Conservation (phyloP, 805 yeast genomes). For the Torulaspora microellipsoides region DNA sequence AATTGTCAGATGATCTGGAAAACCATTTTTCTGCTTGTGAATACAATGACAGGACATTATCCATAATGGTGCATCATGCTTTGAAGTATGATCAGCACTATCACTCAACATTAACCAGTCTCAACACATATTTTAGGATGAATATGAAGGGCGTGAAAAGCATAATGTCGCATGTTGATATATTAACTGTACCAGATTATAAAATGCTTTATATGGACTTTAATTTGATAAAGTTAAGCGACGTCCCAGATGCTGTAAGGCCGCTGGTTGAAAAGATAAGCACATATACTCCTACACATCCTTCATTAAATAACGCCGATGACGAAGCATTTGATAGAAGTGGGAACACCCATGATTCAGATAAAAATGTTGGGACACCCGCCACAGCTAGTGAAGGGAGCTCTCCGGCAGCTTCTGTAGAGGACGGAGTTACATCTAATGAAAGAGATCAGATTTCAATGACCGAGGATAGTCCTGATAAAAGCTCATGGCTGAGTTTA, state of each 20-base stretch:
- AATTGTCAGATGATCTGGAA: constrained; percentile 41
- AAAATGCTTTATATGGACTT: constrained; percentile 36
- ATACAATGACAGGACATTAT: constrained; percentile 55
- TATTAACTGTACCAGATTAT: constrained; percentile 31
- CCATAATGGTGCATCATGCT: constrained; percentile 52
- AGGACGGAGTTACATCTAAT: no score
- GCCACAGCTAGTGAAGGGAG: not conserved
- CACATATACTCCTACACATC: not conserved
- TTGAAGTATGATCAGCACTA: constrained; percentile 14
- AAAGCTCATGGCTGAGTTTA: constrained; percentile 9
- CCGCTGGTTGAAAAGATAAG: constrained; percentile 14
- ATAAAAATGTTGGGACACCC: not conserved
- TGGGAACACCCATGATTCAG: no score
- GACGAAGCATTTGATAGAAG: no score
- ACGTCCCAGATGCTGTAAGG: constrained; percentile 26
- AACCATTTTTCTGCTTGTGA: constrained; percentile 31
- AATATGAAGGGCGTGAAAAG: constrained; percentile 14
- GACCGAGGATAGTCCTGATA: not conserved
- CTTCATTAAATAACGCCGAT: no score
- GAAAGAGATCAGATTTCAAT: not conserved
- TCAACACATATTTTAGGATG: constrained; percentile 22
- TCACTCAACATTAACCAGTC: constrained; percentile 8
- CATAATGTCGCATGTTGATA: constrained; percentile 26
- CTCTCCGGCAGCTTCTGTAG: no score
- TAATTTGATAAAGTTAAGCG: constrained; percentile 31